Percentiles rank a stretch among this genome's conserved stretches.
These are phyloP conservation scores for Heterobasidion occidentale DNA, from an alignment of 1,284 basidiomycete genomes.

Conservation along the genomic window DNA sequence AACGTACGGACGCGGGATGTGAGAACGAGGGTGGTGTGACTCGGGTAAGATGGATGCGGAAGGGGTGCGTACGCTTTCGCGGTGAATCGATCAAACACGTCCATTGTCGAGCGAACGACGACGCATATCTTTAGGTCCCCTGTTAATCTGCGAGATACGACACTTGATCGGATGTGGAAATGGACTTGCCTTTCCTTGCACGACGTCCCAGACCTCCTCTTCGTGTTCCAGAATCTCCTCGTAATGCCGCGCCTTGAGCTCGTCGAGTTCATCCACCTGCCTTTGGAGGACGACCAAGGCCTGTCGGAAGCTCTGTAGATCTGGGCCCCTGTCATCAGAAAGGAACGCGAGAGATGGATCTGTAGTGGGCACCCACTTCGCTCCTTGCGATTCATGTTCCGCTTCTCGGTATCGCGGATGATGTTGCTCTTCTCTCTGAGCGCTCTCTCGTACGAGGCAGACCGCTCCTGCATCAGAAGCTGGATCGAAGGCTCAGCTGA, in stretches of 20 bases:
- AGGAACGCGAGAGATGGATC: neutral
- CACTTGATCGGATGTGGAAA: conserved; percentile 65
- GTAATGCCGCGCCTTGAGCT: conserved; percentile 75
- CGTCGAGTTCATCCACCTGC: conserved; percentile 85
- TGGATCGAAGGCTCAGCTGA: conserved; percentile 1
- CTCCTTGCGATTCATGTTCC: conserved; percentile 79
- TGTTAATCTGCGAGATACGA: neutral
- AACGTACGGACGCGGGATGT: neutral
- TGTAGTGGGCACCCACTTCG: conserved; percentile 52
- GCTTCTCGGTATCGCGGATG: conserved; percentile 85
- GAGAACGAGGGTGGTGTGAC: neutral
- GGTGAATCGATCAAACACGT: conserved; percentile 76
- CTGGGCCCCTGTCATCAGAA: conserved; percentile 27
- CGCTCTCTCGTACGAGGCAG: conserved; percentile 70
- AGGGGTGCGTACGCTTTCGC: conserved; percentile 70
- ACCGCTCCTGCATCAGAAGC: conserved; percentile 54
- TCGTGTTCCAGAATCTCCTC: conserved; percentile 87
- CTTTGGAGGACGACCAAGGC: conserved; percentile 78
- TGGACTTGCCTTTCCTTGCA: conserved; percentile 76
- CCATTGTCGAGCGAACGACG: conserved; percentile 73
- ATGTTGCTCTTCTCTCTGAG: conserved; percentile 77
- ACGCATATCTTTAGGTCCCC: conserved; percentile 45
- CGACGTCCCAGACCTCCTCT: conserved; percentile 88
- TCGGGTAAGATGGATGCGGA: neutral
- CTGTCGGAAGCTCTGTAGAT: conserved; percentile 80